Conservation (phyloP, 805 yeast genomes). For the Brettanomyces naardenensis region DNA sequence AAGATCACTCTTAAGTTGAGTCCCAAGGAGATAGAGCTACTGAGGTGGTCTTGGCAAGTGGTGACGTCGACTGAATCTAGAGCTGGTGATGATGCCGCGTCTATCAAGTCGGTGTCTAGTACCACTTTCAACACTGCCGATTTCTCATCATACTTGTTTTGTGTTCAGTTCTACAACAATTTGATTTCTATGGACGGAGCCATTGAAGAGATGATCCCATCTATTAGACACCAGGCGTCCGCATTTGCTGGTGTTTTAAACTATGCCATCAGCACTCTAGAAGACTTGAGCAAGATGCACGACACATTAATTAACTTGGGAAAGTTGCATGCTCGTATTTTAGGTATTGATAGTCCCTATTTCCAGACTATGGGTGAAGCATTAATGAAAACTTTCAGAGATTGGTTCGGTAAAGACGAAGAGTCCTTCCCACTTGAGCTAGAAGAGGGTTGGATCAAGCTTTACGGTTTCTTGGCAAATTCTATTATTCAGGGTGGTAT, state of each 20-base stretch:
- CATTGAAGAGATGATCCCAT: constrained; percentile 61
- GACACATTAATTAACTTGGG: constrained; percentile 58
- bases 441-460: constrained; percentile 64
- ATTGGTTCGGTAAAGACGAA: constrained; percentile 36
- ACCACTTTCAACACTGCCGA: constrained; percentile 19
- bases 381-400: constrained; percentile 57
- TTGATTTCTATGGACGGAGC: constrained; percentile 51
- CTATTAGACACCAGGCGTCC: constrained; percentile 70
- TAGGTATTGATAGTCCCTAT: constrained; percentile 63
- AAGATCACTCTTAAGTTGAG: constrained; percentile 20
- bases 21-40: constrained; percentile 33
- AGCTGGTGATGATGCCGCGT: constrained; percentile 1
- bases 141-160: constrained; percentile 54
- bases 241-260: constrained; percentile 75
- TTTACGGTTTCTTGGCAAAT: constrained; percentile 63
- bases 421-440: constrained; percentile 46
- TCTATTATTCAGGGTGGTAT: constrained; percentile 54
- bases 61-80: constrained; percentile 19
- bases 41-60: constrained; percentile 40
- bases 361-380: constrained; percentile 72
- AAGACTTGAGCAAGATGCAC: constrained; percentile 47
- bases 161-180: constrained; percentile 70
- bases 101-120: neutral
- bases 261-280: constrained; percentile 57
- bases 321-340: constrained; percentile 65